Conservation (phyloP, 768 basidiomycete genomes). For the Lactarius akahatsu region DNA sequence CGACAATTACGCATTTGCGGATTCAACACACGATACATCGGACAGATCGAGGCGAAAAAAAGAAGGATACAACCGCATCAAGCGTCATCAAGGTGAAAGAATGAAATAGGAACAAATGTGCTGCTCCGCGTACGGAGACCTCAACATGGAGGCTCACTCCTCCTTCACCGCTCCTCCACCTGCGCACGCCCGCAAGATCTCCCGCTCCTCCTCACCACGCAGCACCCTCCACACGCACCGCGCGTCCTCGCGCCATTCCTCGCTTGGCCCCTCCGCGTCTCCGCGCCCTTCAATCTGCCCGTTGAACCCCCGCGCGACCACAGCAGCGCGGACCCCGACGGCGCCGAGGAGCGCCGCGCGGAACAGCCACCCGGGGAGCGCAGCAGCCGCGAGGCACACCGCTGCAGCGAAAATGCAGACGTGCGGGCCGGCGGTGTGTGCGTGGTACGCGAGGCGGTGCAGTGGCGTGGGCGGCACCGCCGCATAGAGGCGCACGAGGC, state of each 20-base stretch:
- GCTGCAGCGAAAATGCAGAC: constrained; percentile 21
- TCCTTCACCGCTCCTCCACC: too few species aligned
- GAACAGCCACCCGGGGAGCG: not conserved
- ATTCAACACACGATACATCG: not conserved
- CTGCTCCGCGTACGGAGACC: too few species aligned
- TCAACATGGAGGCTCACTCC: too few species aligned
- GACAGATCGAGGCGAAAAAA: not conserved
- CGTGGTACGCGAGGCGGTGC: constrained; percentile 28
- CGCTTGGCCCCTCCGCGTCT: not conserved
- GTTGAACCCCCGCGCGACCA: constrained; percentile 17
- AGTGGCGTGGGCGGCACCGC: constrained; percentile 13
- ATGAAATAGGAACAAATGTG: too few species aligned
- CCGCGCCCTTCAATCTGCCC: not conserved
- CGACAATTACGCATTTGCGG: not conserved
- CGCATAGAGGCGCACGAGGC: constrained; percentile 19
- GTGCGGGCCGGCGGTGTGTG: constrained; percentile 25
- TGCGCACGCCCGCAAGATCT: too few species aligned
- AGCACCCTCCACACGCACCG: too few species aligned
- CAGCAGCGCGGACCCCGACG: constrained; percentile 5
- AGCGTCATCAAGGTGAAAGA: too few species aligned
- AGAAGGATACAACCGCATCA: constrained; percentile 7
- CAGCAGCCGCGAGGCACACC: not conserved
- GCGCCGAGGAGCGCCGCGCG: constrained; percentile 5
- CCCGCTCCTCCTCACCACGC: too few species aligned
- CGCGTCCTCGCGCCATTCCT: constrained; percentile 22